Base-by-base conservation (phyloP, 495 filamentous ascomycete species). In the Daldinia childiae region DNA sequence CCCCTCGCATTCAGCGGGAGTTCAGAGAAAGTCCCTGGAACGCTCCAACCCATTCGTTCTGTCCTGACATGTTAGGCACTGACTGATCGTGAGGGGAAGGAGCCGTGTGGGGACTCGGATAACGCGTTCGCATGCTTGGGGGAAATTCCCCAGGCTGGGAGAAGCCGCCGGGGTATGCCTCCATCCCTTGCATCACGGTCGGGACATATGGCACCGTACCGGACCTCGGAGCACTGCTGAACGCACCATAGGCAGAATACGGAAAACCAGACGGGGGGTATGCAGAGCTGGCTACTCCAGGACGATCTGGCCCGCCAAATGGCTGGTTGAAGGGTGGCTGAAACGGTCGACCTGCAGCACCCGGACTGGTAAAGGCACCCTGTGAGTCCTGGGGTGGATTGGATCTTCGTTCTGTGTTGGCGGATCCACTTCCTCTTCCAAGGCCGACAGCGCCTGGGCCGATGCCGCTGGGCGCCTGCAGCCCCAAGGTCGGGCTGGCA, bases 401-500 rank as follows among this genome's bases (percentile, higher is more conserved):
- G 59, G 82, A 81, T 32, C 85, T 83, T 54, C 87, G 82, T 29
- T 85, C 85, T 54, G 73, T 58, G 62, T 81, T 77, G 36, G 74
- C 68, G 12, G 82, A 64, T 32, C 78, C 77, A 30, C 79, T 75
- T 32, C 73, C 80, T 68, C 76, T 74, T 29, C 77, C 78, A 9
- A 84, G 79, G 21, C 82, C 82, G 29, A 90, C 87, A 55, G 88
- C 87, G 30, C 87, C 88, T 17, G 88, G 86, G 6, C 88, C 89
- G 71, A 90, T 83, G 27, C 87, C 87, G 67, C 86, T 88, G 1
- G 90, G 87, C 2, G 87, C 86, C 74, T 90, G 89, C 34, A 95
- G 80, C 30, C 91, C 89, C 54, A 91, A 82, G 27, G 87, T 84
- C 4, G 92, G 92, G 58, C 92, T 94, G n/a, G 93, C 93, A 78